Conservation (phyloP, 2,329 filamentous ascomycete species). For the Apiospora arundinis region DNA sequence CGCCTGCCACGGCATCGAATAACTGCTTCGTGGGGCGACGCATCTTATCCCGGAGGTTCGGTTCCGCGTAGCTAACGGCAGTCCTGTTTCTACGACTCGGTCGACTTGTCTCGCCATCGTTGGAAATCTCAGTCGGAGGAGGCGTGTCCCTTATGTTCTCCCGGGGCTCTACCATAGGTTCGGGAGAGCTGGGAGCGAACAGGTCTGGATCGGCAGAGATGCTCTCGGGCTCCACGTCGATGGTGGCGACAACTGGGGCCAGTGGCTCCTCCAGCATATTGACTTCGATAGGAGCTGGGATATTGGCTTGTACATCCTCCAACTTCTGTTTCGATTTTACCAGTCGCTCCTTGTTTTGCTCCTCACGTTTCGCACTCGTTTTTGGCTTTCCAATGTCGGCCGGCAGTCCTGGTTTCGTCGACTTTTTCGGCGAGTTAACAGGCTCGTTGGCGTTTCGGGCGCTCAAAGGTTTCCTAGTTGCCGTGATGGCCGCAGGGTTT, state of each 20-base stretch:
- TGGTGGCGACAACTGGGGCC: conserved; percentile 27
- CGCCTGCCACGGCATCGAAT: conserved; percentile 74
- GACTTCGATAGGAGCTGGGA: conserved; percentile 39
- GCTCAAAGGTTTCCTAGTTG: conserved; percentile 55
- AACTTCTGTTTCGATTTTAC: conserved; percentile 30
- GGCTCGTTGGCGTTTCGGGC: conserved; percentile 67
- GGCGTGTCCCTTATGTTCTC: conserved; percentile 59
- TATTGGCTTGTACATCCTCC: conserved; percentile 25
- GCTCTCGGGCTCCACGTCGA: conserved; percentile 39
- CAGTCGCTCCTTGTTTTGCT: conserved; percentile 25
- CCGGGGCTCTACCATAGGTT: conserved; percentile 42
- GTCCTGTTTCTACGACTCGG: conserved; percentile 71
- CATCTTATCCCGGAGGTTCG: conserved; percentile 84
- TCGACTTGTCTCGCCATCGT: conserved; percentile 63
- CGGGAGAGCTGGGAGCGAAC: conserved; percentile 57
- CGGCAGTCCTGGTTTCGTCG: conserved; percentile 38
- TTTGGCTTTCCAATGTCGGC: conserved; percentile 51
- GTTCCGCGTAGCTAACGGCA: conserved; percentile 81
- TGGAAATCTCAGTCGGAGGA: conserved; percentile 63
- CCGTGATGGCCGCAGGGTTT: conserved; percentile 32
- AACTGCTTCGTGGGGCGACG: conserved; percentile 78
- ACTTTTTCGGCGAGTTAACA: conserved; percentile 64
- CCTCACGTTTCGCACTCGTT: conserved; percentile 38
- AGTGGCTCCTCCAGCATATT: conserved; percentile 29
- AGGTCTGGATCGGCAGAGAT: conserved; percentile 49